Evolutionary conservation across 129 eudicot species (phyloP).

Genomic region (Oenanthe sinensis): DNA sequence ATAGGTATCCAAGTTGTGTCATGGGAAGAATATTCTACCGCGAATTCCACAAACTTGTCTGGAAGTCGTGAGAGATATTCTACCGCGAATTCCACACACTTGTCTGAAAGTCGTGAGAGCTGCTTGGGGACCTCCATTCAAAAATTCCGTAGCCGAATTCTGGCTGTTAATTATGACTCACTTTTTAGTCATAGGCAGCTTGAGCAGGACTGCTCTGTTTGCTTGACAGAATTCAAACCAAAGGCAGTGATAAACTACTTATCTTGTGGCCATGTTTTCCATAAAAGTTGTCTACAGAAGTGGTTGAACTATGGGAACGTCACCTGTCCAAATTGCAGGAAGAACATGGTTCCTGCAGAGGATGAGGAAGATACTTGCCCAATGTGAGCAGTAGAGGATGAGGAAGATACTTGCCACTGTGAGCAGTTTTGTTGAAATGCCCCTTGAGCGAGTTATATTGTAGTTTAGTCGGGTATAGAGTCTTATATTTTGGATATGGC

Average conservation of each 20-base stretch:
- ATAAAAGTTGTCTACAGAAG: conserved; percentile 57
- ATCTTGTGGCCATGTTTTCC: conserved; percentile 78
- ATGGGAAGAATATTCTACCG: conserved; percentile 55
- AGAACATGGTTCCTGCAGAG: conserved; percentile 51
- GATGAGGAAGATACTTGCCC: conserved; percentile 71
- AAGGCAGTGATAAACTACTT: conserved; percentile 63
- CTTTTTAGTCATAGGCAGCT: conserved; percentile 18
- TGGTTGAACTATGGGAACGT: conserved; percentile 68
- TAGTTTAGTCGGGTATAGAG: conserved; percentile 25
- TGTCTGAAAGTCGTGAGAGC: conserved; percentile 31
- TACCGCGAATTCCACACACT: too few species aligned
- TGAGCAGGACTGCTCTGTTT: conserved; percentile 73
- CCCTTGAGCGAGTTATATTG: conserved; percentile 13
- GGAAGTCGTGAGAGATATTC: too few species aligned
- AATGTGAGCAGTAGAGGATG: conserved; percentile 52
- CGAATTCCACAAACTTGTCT: conserved; percentile 22
- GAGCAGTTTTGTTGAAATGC: conserved; percentile 22
- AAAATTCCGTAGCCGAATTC: conserved; percentile 58
- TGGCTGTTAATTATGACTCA: conserved; percentile 44
- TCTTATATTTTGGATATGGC: conserved; percentile 4
- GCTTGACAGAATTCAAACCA: conserved; percentile 61
- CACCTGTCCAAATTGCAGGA: conserved; percentile 85
- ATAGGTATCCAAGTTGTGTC: conserved; percentile 59
- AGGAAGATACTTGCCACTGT: conserved; percentile 69
- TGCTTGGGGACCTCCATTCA: conserved; percentile 61